Conservation (phyloP, 1,284 basidiomycete species). For the Cystobasidium pallidum region DNA sequence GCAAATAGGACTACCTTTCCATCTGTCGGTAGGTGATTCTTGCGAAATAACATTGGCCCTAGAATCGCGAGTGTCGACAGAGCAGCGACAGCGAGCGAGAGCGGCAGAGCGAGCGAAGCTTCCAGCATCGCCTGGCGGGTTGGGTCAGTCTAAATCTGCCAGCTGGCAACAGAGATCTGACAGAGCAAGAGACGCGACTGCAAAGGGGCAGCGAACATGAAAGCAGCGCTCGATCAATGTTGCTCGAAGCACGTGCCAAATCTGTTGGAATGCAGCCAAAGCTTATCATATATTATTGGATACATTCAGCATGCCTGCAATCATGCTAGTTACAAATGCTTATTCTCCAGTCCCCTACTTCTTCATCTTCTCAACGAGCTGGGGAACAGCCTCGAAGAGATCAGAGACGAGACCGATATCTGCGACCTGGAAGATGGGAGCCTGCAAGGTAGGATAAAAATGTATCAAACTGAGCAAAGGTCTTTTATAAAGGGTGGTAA, state of each 20-base stretch:
- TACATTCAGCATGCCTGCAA: no score
- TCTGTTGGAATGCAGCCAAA: background rate
- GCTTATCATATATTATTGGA: no score
- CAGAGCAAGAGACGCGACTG: background rate
- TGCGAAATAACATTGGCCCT: conserved; percentile 24
- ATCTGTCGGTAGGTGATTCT: conserved; percentile 35
- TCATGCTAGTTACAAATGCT: background rate
- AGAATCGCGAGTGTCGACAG: background rate
- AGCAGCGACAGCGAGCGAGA: conserved; percentile 9
- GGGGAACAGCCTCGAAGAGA: conserved; percentile 83
- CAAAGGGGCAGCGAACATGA: background rate
- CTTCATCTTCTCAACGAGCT: conserved; percentile 55
- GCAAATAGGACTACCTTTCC: conserved; percentile 35
- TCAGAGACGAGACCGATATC: conserved; percentile 94
- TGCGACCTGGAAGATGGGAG: conserved; percentile 98
- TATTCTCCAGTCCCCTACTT: background rate
- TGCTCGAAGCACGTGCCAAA: background rate
- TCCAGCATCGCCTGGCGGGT: conserved; percentile 20
- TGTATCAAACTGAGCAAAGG: conserved; percentile 4
- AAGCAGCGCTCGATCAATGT: background rate
- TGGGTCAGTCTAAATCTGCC: no score
- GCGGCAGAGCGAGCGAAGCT: background rate
- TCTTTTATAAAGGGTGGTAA: background rate
- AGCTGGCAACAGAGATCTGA: no score
- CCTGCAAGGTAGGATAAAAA: conserved; percentile 79